These are phyloP conservation scores for Solanum chiquidenum DNA, from an alignment of 257 asterid species.

Conservation along the genomic window DNA sequence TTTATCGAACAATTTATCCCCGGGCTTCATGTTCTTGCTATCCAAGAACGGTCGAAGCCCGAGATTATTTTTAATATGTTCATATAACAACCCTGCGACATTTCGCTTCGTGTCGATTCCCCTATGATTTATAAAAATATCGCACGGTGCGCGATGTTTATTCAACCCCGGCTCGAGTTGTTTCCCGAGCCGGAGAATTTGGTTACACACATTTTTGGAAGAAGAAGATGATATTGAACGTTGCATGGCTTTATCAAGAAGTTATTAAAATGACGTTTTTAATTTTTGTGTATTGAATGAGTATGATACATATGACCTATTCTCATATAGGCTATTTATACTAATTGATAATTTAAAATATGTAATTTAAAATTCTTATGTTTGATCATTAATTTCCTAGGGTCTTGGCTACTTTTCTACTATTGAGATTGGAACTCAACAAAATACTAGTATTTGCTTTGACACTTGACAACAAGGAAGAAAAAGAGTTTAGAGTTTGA, in stretches of 20 bases:
- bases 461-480: constrained; percentile 4
- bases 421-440: constrained; percentile 38
- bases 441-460: constrained; percentile 23
- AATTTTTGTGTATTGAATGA: neutral
- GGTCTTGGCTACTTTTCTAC: constrained; percentile 9
- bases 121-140: constrained; percentile 76
- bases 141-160: constrained; percentile 19
- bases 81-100: constrained; percentile 62
- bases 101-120: constrained; percentile 70
- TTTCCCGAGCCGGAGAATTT: constrained; percentile 6
- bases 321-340: constrained; percentile 14
- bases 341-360: neutral
- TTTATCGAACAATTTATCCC: constrained; percentile 60
- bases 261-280: neutral
- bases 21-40: constrained; percentile 83
- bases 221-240: constrained; percentile 10
- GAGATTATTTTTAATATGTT: constrained; percentile 30
- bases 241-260: constrained; percentile 33
- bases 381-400: constrained; percentile 9
- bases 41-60: constrained; percentile 56
- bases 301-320: neutral
- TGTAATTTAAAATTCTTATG: neutral
- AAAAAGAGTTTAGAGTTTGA: constrained; percentile 40
- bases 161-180: neutral
- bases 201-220: constrained; percentile 14